Evolutionary conservation across 257 asterid species (phyloP).

Genomic region (Fraxinus quadrangulata): DNA sequence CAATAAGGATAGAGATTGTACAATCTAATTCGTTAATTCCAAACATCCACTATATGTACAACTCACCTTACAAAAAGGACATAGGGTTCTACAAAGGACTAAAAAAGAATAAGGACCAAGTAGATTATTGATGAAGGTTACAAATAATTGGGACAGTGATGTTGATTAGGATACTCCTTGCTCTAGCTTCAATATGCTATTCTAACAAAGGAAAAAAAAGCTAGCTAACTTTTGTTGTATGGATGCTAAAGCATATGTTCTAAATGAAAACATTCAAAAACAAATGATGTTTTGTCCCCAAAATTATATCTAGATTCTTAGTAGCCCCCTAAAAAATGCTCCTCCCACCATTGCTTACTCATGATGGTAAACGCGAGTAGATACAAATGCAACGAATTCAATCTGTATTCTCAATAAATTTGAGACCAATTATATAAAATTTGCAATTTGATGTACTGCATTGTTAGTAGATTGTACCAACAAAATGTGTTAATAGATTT

Average conservation of each 20-base stretch:
- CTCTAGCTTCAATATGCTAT: constrained; percentile 2
- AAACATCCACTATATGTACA: not conserved
- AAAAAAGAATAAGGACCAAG: not conserved
- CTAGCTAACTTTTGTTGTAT: not conserved
- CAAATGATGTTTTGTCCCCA: not conserved
- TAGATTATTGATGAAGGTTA: constrained; percentile 5
- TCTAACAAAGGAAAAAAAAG: not conserved
- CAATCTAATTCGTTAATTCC: not conserved
- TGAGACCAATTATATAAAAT: not conserved
- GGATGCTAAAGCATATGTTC: constrained; percentile 7
- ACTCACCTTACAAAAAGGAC: not conserved
- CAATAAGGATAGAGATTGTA: not conserved
- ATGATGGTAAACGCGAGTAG: not conserved
- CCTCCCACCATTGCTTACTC: not conserved
- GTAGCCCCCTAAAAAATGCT: not conserved
- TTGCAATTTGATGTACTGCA: not conserved
- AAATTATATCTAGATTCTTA: not conserved
- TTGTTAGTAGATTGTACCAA: not conserved
- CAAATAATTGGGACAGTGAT: not conserved
- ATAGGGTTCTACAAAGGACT: not conserved
- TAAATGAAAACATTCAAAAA: not conserved
- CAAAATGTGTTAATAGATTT: too few species aligned
- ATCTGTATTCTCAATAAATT: not conserved
- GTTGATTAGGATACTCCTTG: not conserved
- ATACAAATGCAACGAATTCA: not conserved